phyloP scores from a whole-genome alignment of 352 stramenopile species.

The Globisporangium abappressorium region DNA sequence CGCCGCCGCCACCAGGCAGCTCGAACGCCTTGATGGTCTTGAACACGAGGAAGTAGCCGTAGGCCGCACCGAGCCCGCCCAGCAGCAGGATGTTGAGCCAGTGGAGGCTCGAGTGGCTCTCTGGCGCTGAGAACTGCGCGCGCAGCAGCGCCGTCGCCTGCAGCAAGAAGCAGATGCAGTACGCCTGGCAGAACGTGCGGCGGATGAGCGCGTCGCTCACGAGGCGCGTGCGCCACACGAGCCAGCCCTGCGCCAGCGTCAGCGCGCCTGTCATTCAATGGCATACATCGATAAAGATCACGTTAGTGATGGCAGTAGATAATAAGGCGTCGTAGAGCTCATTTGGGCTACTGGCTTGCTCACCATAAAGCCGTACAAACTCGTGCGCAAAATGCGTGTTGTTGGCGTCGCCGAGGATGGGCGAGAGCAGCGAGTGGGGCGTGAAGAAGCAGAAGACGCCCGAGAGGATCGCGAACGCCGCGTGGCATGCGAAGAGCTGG shows the following conservation, averaged over 20 bases:
- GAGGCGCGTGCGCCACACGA: constrained; percentile 83
- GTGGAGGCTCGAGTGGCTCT: constrained; percentile 78
- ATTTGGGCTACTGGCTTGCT: background rate
- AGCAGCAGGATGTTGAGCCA: constrained; percentile 83
- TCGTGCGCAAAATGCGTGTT: constrained; percentile 86
- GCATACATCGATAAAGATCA: background rate
- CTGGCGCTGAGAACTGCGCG: constrained; percentile 64
- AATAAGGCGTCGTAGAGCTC: background rate
- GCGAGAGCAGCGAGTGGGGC: constrained; percentile 78
- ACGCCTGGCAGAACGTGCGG: constrained; percentile 86
- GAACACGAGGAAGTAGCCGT: constrained; percentile 85
- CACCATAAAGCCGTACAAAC: constrained; percentile 85
- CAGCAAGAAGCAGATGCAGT: constrained; percentile 85
- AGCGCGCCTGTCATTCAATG: constrained; percentile 41
- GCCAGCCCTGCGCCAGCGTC: constrained; percentile 80
- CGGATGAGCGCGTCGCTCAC: constrained; percentile 83
- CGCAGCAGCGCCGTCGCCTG: constrained; percentile 70
- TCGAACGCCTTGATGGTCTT: constrained; percentile 89
- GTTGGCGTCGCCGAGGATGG: constrained; percentile 65
- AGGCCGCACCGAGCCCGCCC: constrained; percentile 52
- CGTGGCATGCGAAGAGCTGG: constrained; percentile 75
- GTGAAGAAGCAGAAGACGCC: constrained; percentile 71
- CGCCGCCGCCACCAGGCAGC: constrained; percentile 34
- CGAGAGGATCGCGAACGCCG: constrained; percentile 60
- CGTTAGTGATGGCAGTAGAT: background rate